Evolutionary conservation across 1,284 basidiomycete species (phyloP), one percentile per base, ranked within the genome.

Genomic region (Uromyces viciae-fabae): DNA sequence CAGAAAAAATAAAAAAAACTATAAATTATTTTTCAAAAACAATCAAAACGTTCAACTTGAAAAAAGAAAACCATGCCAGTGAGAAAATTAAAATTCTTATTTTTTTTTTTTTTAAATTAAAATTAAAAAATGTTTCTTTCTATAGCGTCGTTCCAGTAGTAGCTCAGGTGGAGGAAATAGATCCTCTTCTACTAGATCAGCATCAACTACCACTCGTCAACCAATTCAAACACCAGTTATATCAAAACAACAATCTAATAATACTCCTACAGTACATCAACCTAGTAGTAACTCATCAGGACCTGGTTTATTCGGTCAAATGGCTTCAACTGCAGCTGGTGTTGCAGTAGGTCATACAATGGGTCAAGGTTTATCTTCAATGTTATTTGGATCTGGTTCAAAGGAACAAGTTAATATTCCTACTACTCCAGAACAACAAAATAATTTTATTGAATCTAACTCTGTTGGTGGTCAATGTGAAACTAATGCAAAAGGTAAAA

Each of bases 201-300:
- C 83, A 86, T 0, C 92, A 94, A 82, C 96, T 95, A 0, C 88
- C 92, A 69, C 87, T 90, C 69, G 93, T 94, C 0, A 88, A 90
- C 75, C 96, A 95, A 0, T 88, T 97, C 28, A 73, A 72, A 38
- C 77, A 43, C 38, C 54, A 1, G 54, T 58, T 64, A 54, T 38
- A 25, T 25, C 49, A 22, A n/a, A 68, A 17, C 36, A 62, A 3
- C 64, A 52, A 3, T 73, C 77, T n/a, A 56, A n/a, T n/a, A n/a
- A n/a, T n/a, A n/a, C 62, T 11, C 77, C 77, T 49, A 40, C 77
- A 38, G 56, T 46, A 25, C 68, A 80, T 40, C 52, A 58, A 33
- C 68, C 77, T 42, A 80, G n/a, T n/a, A n/a, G n/a, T n/a, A n/a
- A 68, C 42, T 80, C 77, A 31, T 71, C 49, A 31, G 77, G 52